Conservation (phyloP, 2,329 filamentous ascomycete genomes). For the Arthrobotrys pseudoclavata region DNA sequence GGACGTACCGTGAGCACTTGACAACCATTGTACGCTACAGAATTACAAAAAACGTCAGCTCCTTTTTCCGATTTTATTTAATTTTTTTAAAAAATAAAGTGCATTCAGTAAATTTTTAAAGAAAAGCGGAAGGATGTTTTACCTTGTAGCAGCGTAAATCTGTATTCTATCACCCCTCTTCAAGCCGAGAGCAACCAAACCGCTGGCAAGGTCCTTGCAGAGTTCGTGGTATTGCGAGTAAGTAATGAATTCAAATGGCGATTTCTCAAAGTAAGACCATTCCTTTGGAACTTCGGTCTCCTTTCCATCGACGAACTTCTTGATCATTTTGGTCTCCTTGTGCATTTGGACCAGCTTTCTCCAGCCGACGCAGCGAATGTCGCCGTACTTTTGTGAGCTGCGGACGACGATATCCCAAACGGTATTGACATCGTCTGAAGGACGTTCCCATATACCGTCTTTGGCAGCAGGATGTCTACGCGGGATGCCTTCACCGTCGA, state of each 20-base stretch:
- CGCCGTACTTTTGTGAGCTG: constrained; percentile 75
- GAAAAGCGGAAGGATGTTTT: constrained; percentile 48
- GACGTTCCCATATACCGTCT: constrained; percentile 76
- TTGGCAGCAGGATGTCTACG: constrained; percentile 80
- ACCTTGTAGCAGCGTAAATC: constrained; percentile 87
- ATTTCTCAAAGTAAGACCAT: constrained; percentile 90
- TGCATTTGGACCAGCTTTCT: constrained; percentile 82
- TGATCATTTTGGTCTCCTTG: constrained; percentile 87
- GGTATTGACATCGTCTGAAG: constrained; percentile 79
- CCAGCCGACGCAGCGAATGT: constrained; percentile 77
- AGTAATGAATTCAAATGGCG: constrained; percentile 80
- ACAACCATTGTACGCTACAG: constrained; percentile 82
- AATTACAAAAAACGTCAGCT: constrained; percentile 38
- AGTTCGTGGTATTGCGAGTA: constrained; percentile 83
- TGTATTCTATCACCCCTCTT: constrained; percentile 78
- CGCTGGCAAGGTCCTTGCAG: constrained; percentile 78
- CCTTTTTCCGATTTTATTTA: background rate
- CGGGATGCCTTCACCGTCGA: constrained; percentile 86
- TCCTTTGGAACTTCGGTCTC: constrained; percentile 86
- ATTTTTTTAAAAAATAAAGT: too few relatives aligned
- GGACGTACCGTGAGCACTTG: constrained; percentile 77
- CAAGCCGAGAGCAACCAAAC: constrained; percentile 80
- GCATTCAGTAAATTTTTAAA: too few relatives aligned
- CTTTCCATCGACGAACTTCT: constrained; percentile 87
- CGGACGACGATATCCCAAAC: constrained; percentile 83